These are phyloP conservation scores for Aureobasidium melanogenum DNA, from an alignment of 2,329 filamentous ascomycete genomes.

Conservation along the genomic window DNA sequence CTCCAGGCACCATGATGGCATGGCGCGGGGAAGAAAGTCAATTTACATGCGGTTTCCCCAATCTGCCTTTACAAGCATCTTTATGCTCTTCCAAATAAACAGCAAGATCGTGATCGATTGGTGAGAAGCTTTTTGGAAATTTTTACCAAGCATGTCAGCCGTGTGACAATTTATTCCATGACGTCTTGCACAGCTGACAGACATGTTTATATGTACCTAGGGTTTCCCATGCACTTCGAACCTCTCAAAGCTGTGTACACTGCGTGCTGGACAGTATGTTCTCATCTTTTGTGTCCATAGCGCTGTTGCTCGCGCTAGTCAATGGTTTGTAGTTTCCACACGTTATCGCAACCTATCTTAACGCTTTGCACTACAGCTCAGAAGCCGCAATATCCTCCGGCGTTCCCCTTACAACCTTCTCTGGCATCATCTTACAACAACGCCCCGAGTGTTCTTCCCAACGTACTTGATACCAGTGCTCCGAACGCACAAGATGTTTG, in stretches of 20 bases:
- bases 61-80: background rate
- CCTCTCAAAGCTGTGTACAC: background rate
- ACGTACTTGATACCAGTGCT: conserved; percentile 19
- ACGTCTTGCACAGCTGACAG: background rate
- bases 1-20: conserved; percentile 9
- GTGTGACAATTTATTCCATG: background rate
- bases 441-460: conserved; percentile 21
- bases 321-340: background rate
- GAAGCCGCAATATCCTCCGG: conserved; percentile 21
- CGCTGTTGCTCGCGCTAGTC: background rate
- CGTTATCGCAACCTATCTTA: background rate
- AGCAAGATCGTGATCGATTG: background rate
- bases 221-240: background rate
- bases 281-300: background rate
- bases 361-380: conserved; percentile 14
- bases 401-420: conserved; percentile 21
- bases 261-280: background rate
- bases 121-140: background rate
- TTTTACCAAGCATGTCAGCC: background rate
- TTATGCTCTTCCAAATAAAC: background rate
- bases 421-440: conserved; percentile 16
- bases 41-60: background rate
- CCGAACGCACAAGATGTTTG: conserved; percentile 22
- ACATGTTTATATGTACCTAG: background rate
- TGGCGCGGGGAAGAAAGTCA: conserved; percentile 7